Base-by-base conservation (phyloP, 2,329 filamentous ascomycete genomes). In the Teratosphaeria destructans region DNA sequence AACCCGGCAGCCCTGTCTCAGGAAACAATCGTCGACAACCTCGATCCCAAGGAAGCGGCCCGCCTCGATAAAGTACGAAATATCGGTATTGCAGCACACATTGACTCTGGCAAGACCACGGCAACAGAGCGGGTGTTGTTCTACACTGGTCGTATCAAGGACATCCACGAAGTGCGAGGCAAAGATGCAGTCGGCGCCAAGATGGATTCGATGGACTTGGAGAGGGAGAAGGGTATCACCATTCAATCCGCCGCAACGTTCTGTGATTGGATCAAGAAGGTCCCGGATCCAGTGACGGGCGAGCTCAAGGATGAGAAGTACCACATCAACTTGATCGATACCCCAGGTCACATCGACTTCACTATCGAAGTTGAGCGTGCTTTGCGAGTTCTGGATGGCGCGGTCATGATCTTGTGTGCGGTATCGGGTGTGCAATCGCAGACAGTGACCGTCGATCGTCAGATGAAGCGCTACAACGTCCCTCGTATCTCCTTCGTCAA, bases 131-230 rank as follows among this genome's bases (percentile, higher is more conserved):
- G 94, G 74, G 91, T 99, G 53, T 87, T 99, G 60, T 99, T 92
- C 82, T 99, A 99, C 76, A 97, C 94, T 59, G 94, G 94, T 65
- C 88, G 94, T 72, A 96, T 96, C 77, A 95, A 95, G 73, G 83
- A 90, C 35, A 97, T 99, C 70, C 94, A 99, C 79, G 94, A 99
- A 77, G 94, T 99, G 52, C 85, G 94, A 71, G 91, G 91, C 61
- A 92, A 93, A 72, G 94, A 99, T 81, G 85, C 89, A 39, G 91
- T 96, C 49, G 94, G 94, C 65, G 94, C 94, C 62, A 99, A 99
- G 80, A 99, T 99, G 94, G 94, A 99, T 79, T 96, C 92, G 29
- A 99, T 99, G 94, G 94, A 99, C 68, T 81, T 99, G 67, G 94
- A 99, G 78, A 84, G 94, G 76, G 94, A 97, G 75, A 96, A 96